Evolutionary conservation across 2,329 filamentous ascomycete genomes (phyloP).

Genomic region (Penicillium psychrosexuale): DNA sequence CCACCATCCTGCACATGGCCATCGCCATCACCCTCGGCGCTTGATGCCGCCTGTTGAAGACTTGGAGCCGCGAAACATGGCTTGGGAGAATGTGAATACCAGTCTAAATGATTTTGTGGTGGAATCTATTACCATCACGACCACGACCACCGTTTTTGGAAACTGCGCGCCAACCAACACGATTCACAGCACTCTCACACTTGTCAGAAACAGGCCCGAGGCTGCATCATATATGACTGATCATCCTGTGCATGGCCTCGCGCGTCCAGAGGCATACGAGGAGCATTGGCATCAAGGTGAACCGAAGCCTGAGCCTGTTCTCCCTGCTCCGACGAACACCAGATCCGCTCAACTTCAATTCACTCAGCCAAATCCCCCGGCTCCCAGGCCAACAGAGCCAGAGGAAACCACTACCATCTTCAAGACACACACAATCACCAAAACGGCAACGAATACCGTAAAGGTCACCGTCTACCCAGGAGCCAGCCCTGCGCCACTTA

Average conservation of each 20-base stretch:
- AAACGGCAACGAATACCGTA: slow-evolving; percentile 11
- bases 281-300: neutral
- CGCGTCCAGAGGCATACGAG: neutral
- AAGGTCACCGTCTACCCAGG: slow-evolving; percentile 9
- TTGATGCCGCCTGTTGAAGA: slow-evolving; percentile 3
- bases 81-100: neutral
- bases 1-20: slow-evolving; percentile 24
- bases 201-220: neutral
- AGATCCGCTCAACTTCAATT: neutral
- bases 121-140: slow-evolving; percentile 17
- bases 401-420: slow-evolving; percentile 13
- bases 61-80: neutral
- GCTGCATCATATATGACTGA: neutral
- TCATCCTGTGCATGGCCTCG: neutral
- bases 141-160: slow-evolving; percentile 12
- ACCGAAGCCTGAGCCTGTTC: neutral
- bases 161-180: slow-evolving; percentile 4
- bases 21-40: slow-evolving; percentile 10
- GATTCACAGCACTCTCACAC: neutral
- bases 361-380: neutral
- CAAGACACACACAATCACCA: slow-evolving; percentile 11
- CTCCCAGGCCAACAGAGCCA: neutral
- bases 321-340: neutral
- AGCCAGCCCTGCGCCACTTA: neutral
- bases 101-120: slow-evolving; percentile 11